These are phyloP conservation scores for Biancaea sappan DNA, from an alignment of 306 rosid species.

Conservation along the genomic window DNA sequence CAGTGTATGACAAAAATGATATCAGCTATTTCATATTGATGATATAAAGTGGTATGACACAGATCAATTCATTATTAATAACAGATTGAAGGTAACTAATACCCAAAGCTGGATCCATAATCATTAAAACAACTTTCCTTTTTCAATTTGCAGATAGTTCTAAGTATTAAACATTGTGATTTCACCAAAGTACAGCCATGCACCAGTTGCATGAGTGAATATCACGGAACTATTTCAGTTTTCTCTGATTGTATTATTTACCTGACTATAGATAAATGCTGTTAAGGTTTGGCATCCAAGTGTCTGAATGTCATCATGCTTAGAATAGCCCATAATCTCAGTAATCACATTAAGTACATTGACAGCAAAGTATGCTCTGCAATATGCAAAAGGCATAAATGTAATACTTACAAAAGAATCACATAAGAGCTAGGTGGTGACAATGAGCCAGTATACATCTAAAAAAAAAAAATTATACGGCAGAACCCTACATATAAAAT, in stretches of 20 bases:
- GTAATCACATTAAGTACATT: constrained; percentile 76
- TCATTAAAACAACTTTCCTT: constrained; percentile 6
- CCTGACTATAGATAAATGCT: constrained; percentile 84
- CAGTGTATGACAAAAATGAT: constrained; percentile 13
- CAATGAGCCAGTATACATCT: background rate
- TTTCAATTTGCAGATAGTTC: background rate
- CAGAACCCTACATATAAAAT: background rate
- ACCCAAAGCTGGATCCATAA: too few species aligned
- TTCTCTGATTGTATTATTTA: constrained; percentile 32
- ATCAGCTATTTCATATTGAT: background rate
- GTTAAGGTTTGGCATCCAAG: constrained; percentile 90
- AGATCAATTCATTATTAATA: background rate
- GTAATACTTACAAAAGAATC: background rate
- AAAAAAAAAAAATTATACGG: background rate
- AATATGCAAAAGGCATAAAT: constrained; percentile 21
- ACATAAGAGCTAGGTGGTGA: background rate
- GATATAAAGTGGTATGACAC: constrained; percentile 1
- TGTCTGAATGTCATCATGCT: constrained; percentile 67
- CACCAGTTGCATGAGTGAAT: constrained; percentile 19
- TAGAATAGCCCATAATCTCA: constrained; percentile 76
- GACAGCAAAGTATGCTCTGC: constrained; percentile 85
- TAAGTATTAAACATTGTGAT: background rate
- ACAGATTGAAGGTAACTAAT: too few species aligned
- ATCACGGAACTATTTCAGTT: background rate
- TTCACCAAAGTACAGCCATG: background rate